A percentile compares a stretch with the other conserved stretches of the same genome.
phyloP scores from a whole-genome alignment of 352 stramenopile species.

The Phytophthora agathidicida region DNA sequence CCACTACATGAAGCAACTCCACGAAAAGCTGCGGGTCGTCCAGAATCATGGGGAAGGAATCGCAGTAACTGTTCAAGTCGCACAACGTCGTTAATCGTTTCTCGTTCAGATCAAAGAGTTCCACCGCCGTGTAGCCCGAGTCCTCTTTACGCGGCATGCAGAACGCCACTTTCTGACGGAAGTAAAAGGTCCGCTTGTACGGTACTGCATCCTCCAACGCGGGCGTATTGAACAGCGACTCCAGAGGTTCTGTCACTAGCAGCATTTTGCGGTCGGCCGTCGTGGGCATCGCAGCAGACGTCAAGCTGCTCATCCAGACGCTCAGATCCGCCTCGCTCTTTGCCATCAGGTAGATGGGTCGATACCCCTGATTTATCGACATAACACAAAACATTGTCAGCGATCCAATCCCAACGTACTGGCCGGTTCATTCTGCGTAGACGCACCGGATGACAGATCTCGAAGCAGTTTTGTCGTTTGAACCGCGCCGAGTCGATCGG shows the following conservation, averaged over 20 bases:
- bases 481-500: constrained; percentile 79
- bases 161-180: constrained; percentile 86
- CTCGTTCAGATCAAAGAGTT: constrained; percentile 89
- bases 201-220: constrained; percentile 79
- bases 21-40: constrained; percentile 83
- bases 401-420: neutral
- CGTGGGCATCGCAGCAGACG: constrained; percentile 78
- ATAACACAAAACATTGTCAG: constrained; percentile 8
- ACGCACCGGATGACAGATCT: constrained; percentile 83
- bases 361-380: constrained; percentile 55
- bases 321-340: constrained; percentile 85
- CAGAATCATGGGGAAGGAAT: constrained; percentile 82
- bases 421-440: neutral
- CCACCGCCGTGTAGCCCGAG: constrained; percentile 40
- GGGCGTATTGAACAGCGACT: constrained; percentile 79
- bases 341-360: constrained; percentile 86
- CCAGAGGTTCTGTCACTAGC: constrained; percentile 57
- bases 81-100: constrained; percentile 82
- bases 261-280: constrained; percentile 75
- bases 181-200: constrained; percentile 87
- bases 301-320: constrained; percentile 88
- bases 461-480: constrained; percentile 89
- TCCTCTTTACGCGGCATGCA: constrained; percentile 72
- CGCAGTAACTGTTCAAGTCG: constrained; percentile 88
- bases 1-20: constrained; percentile 81